Evolutionary conservation across 495 filamentous ascomycete species (phyloP), one percentile per base, ranked within the genome.

Genomic region (Daldinia childiae): DNA sequence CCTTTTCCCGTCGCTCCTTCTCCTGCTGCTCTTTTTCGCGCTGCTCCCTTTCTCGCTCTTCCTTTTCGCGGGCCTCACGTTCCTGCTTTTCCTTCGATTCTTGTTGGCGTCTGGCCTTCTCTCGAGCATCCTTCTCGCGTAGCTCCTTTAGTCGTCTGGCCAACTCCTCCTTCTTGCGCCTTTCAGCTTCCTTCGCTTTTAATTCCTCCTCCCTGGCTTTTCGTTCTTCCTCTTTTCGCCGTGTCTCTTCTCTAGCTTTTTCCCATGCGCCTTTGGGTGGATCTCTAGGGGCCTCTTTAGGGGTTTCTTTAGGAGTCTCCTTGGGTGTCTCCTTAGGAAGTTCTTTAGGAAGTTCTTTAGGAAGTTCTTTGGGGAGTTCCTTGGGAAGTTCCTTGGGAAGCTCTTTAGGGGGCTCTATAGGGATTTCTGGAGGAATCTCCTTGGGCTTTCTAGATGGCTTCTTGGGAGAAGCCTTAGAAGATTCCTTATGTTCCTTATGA

Each of bases 161-260:
- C 36, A 82, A 72, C 43, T 87, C 85, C 64, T 89, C 84, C 55
- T 82, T 84, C 56, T 76, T 76, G 64, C 83, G 85, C 43, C 76
- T 71, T 50, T 84, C 83, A 9, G 80, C 83, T 57, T 87, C 85
- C 63, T 75, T 82, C 3, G 78, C 79, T 60, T 89, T 90, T 12
- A 85, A 82, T 71, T 89, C 88, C 61, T 91, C 89, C 63, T 89
- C 88, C 27, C 15, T 41, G 1, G 64, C 64, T 54, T 84, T 83
- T 54, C 82, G 83, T 66, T 89, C 88, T 19, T 72, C 69, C 34
- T 72, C 69, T 50, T 84, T 83, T 58, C 82, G 83, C 36, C 85
- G 80, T 51, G 87, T 88, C 69, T 94, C 92, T 75, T 93, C 91
- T 60, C 88, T 82, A 3, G 89, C 91, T 67, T 85, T 90, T 72